Conservation (phyloP, 1,139 yeast genomes). For the Yamadazyma sp. region DNA sequence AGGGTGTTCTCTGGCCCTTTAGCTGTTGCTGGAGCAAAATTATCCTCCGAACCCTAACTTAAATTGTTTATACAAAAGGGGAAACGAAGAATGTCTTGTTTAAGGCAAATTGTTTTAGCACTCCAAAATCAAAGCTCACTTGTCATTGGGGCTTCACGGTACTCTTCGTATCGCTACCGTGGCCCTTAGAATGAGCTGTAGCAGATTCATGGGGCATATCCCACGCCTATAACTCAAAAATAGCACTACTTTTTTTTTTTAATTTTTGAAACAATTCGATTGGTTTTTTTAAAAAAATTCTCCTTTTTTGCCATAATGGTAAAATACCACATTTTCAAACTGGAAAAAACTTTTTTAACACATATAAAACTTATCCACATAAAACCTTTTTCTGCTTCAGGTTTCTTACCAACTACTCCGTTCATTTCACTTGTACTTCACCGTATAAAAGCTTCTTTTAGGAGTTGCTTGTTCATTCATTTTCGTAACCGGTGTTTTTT, state of each 20-base stretch:
- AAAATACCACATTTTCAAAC: constrained; percentile 1
- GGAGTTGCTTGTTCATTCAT: neutral
- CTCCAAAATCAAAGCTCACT: neutral
- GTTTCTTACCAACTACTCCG: constrained; percentile 2
- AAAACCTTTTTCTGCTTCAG: neutral
- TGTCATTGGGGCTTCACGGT: too few species aligned
- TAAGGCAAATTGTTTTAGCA: neutral
- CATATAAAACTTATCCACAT: constrained; percentile 1
- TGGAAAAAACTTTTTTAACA: constrained; percentile 1
- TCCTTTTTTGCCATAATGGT: constrained; percentile 2
- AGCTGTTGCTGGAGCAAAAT: too few species aligned
- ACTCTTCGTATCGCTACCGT: too few species aligned
- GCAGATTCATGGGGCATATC: too few species aligned
- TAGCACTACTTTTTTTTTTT: constrained; percentile 2
- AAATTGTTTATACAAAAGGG: too few species aligned
- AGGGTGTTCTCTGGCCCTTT: too few species aligned
- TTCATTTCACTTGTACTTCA: neutral
- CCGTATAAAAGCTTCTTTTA: neutral
- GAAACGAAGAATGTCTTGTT: too few species aligned
- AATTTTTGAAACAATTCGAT: constrained; percentile 3
- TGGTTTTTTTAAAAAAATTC: constrained; percentile 4
- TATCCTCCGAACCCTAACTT: too few species aligned
- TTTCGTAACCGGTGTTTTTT: neutral
- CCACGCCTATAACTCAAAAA: too few species aligned
- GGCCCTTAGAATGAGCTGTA: too few species aligned